A percentile compares a stretch with the other conserved stretches of the same genome.
These are phyloP conservation scores for Begonia loranthoides DNA, from an alignment of 306 rosid species.

Conservation along the genomic window DNA sequence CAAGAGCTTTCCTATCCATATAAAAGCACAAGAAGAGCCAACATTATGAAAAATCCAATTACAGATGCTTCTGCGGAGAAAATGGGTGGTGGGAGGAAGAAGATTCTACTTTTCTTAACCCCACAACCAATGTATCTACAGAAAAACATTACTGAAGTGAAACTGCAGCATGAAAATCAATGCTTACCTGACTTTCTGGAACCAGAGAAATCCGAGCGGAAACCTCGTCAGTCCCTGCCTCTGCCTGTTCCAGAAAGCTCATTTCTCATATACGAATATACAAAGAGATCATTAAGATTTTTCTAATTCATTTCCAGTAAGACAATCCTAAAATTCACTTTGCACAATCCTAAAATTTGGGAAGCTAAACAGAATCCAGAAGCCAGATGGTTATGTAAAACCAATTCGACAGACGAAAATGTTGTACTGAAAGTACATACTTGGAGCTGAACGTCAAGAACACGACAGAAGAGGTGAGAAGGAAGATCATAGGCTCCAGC, in stretches of 20 bases:
- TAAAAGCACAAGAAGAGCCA: too few relatives aligned
- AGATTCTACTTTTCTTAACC: too few relatives aligned
- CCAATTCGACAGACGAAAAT: not conserved
- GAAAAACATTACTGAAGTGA: too few relatives aligned
- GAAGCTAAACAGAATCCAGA: slow-evolving; percentile 12
- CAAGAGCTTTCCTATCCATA: too few relatives aligned
- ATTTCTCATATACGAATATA: not conserved
- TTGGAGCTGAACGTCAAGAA: slow-evolving; percentile 86
- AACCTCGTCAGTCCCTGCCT: slow-evolving; percentile 89
- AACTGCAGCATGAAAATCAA: not conserved
- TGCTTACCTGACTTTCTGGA: slow-evolving; percentile 85
- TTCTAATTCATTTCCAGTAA: too few relatives aligned
- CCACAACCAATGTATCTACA: too few relatives aligned
- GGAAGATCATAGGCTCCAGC: slow-evolving; percentile 50
- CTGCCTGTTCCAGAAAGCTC: slow-evolving; percentile 48
- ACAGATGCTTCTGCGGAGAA: too few relatives aligned
- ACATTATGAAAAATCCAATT: too few relatives aligned
- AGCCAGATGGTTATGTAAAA: slow-evolving; percentile 1
- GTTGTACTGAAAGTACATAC: slow-evolving; percentile 22
- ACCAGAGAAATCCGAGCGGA: slow-evolving; percentile 71
- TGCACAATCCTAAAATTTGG: slow-evolving; percentile 8
- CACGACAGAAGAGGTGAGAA: slow-evolving; percentile 89
- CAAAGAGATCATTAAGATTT: not conserved
- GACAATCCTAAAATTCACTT: too few relatives aligned
- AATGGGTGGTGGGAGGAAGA: too few relatives aligned